Evolutionary conservation across 1,139 yeast genomes (phyloP).

Genomic region (Scheffersomyces lignicola): DNA sequence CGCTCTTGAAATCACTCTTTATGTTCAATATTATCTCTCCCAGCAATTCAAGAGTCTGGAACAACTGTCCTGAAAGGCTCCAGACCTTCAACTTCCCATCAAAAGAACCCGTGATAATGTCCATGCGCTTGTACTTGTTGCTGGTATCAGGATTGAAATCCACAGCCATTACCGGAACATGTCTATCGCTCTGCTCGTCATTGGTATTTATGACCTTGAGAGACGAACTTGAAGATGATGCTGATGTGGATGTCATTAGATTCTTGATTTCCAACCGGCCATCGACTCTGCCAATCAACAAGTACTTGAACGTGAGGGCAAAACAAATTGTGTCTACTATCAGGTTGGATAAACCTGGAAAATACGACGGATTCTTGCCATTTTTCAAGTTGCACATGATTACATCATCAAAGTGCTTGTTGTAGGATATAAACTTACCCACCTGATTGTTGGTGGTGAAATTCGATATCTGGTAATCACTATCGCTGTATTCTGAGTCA

Average conservation of each 20-base stretch:
- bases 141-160: conserved; percentile 20
- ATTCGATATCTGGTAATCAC: conserved; percentile 32
- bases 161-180: conserved; percentile 20
- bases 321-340: conserved; percentile 22
- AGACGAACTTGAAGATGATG: too few species aligned
- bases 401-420: conserved; percentile 34
- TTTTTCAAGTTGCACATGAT: conserved; percentile 37
- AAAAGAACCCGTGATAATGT: conserved; percentile 27
- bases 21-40: conserved; percentile 23
- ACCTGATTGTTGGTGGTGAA: conserved; percentile 22
- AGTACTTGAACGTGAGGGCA: conserved; percentile 35
- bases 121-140: conserved; percentile 22
- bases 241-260: conserved; percentile 29
- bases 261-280: conserved; percentile 37
- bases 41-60: conserved; percentile 15
- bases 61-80: conserved; percentile 26
- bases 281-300: conserved; percentile 27
- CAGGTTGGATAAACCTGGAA: conserved; percentile 35
- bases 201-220: not conserved
- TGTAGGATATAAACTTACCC: conserved; percentile 39
- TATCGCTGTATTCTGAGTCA: conserved; percentile 25
- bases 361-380: conserved; percentile 42
- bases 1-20: conserved; percentile 30
- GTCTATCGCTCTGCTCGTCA: conserved; percentile 8
- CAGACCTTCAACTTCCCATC: conserved; percentile 28